Evolutionary conservation across 768 basidiomycete genomes (phyloP), one percentile per base, ranked within the genome.

Genomic region (Phylloporus sp.): DNA sequence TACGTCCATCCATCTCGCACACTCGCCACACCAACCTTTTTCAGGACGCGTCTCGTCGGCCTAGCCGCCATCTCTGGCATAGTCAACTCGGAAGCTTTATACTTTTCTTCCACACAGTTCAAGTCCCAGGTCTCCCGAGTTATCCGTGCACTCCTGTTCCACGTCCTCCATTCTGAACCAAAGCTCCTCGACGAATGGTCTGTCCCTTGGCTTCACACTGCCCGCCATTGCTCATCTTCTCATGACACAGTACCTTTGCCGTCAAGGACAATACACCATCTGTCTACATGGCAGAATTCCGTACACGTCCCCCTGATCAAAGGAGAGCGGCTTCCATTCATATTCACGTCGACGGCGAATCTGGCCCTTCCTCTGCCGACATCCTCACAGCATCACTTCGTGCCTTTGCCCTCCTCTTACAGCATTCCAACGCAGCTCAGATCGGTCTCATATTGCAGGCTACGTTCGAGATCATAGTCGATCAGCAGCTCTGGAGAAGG

Each of bases 251-350:
- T 54, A 76, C 82, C 31, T 69, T 71, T 15, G 74, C 73, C 22
- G 78, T 90, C 52, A 86, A 85, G 64, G 83, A 85, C 44, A 78
- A 84, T 35, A 78, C 90, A 2, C 77, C 76, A 3, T 91, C 92
- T 1, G 81, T 86, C 2, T 94, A 90, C 66, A 73, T 95, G 58
- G 81, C 82, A 12, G 91, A 95, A 63, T 95, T 94, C 59, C 81
- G 91, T 31, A 84, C 84, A 5, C 77, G 88, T 49, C 92, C 94
- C 11, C 73, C 84, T 3, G 73, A 84, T 13, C 89, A 95, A 66
- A 75, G 94, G 48, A 81, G 90, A 27, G 93, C 94, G 1, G 86
- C 88, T 5, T 95, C 93, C 2, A 87, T 97, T 13, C 93, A 95
- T 64, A 72, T 86, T 9, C 93, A 95, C 64, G 70, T 93, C 15